A percentile compares a stretch with the other conserved stretches of the same genome.
phyloP scores from a whole-genome alignment of 2,329 filamentous ascomycete species.

The Phialocephala sp. region DNA sequence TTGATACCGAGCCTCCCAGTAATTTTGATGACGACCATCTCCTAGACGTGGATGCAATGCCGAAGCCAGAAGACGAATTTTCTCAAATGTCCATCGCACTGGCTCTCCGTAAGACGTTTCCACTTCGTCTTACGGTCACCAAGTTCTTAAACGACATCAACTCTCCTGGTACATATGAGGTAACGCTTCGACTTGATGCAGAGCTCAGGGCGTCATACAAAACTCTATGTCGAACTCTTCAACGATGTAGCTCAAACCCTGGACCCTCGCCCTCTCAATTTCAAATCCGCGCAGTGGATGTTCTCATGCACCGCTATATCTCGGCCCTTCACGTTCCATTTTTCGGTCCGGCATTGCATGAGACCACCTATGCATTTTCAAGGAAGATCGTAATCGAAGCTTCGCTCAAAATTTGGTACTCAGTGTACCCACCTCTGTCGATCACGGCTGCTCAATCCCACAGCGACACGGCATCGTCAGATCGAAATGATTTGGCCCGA shows the following conservation, averaged over 20 bases:
- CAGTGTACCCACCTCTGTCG: constrained; percentile 43
- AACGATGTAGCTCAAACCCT: constrained; percentile 24
- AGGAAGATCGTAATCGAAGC: constrained; percentile 55
- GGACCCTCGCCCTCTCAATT: constrained; percentile 44
- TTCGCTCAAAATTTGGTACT: constrained; percentile 53
- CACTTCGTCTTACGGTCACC: constrained; percentile 49
- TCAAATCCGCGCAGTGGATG: constrained; percentile 53
- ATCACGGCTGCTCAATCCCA: constrained; percentile 21
- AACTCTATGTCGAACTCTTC: constrained; percentile 45
- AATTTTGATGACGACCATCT: constrained; percentile 59
- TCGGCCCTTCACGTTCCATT: constrained; percentile 61
- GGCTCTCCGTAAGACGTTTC: constrained; percentile 50
- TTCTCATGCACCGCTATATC: constrained; percentile 60
- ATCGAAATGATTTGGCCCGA: constrained; percentile 45
- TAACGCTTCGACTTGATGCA: constrained; percentile 51
- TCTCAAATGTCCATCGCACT: constrained; percentile 50
- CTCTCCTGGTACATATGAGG: constrained; percentile 48
- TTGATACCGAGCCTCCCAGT: constrained; percentile 53
- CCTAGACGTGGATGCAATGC: constrained; percentile 38
- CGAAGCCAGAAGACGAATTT: constrained; percentile 45
- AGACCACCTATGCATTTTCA: constrained; percentile 57
- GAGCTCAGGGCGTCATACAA: constrained; percentile 52
- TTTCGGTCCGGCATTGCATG: constrained; percentile 47
- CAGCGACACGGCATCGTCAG: constrained; percentile 9
- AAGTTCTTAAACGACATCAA: constrained; percentile 52